phyloP scores from a whole-genome alignment of 2,329 filamentous ascomycete species.

The Alternaria triticimaculans region DNA sequence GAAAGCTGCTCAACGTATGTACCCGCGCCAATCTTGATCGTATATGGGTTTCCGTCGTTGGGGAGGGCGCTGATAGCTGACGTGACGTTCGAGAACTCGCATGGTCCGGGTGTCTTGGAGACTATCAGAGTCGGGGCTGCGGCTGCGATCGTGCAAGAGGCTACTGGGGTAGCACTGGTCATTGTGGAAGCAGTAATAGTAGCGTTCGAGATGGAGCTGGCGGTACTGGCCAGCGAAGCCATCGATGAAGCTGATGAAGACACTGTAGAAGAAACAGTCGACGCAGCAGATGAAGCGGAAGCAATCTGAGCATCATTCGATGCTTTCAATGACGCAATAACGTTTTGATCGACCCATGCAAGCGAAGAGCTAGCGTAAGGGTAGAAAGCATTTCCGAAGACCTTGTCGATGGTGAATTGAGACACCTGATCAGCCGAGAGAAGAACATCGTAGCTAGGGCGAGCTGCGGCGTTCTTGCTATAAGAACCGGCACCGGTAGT shows the following conservation, averaged over 20 bases:
- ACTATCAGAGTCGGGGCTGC: slow-evolving; percentile 45
- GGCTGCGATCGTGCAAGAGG: slow-evolving; percentile 37
- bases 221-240: slow-evolving; percentile 7
- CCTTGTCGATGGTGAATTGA: slow-evolving; percentile 39
- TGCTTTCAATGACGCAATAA: slow-evolving; percentile 43
- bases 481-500: slow-evolving; percentile 53
- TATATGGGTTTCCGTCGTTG: slow-evolving; percentile 50
- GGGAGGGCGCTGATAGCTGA: slow-evolving; percentile 55
- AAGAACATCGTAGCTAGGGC: slow-evolving; percentile 45
- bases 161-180: slow-evolving; percentile 7
- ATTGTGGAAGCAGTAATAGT: not conserved
- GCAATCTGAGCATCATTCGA: slow-evolving; percentile 36
- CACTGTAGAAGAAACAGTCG: slow-evolving; percentile 15
- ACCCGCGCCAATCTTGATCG: slow-evolving; percentile 51
- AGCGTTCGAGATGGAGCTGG: slow-evolving; percentile 11
- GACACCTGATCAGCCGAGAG: slow-evolving; percentile 46
- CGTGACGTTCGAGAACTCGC: slow-evolving; percentile 52
- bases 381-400: slow-evolving; percentile 47
- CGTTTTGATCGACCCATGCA: slow-evolving; percentile 49
- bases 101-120: slow-evolving; percentile 36
- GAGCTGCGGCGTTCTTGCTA: slow-evolving; percentile 40
- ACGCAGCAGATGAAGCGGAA: slow-evolving; percentile 11
- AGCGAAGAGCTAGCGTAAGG: slow-evolving; percentile 42
- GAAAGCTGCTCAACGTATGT: slow-evolving; percentile 53
- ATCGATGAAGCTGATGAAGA: slow-evolving; percentile 17